A percentile compares a stretch with the other conserved stretches of the same genome.
Conservation (phyloP, 257 asterid species). For the Salvia miltiorrhiza region DNA sequence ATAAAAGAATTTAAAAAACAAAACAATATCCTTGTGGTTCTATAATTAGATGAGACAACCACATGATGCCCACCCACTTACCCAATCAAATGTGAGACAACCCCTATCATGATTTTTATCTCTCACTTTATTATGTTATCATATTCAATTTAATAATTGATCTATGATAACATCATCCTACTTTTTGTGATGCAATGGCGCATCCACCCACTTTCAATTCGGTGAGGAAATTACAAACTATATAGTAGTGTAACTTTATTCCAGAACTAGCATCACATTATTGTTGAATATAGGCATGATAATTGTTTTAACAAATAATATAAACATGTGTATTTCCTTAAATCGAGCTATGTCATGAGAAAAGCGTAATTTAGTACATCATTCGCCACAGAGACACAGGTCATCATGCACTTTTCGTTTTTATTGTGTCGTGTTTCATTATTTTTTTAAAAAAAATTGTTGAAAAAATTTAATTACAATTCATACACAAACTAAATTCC, state of each 20-base stretch:
- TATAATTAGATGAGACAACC: no score
- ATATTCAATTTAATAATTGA: background rate
- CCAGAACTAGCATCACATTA: no score
- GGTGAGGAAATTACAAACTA: background rate
- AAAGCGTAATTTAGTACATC: no score
- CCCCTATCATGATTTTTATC: background rate
- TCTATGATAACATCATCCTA: background rate
- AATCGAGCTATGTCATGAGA: no score
- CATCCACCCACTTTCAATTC: background rate
- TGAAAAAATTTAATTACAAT: no score
- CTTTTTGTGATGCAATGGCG: background rate
- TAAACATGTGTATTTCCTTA: no score
- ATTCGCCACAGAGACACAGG: no score
- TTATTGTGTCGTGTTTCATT: no score
- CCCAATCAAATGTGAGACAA: background rate
- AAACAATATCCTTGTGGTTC: background rate
- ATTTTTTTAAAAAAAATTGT: no score
- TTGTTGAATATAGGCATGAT: background rate
- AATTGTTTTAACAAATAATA: background rate
- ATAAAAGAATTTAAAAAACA: background rate
- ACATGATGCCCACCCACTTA: background rate
- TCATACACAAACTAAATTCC: no score
- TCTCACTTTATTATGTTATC: background rate
- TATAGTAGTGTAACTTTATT: background rate
- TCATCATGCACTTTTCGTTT: no score